Conservation (phyloP, 441 rosid genomes). For the Gossypium davidsonii region DNA sequence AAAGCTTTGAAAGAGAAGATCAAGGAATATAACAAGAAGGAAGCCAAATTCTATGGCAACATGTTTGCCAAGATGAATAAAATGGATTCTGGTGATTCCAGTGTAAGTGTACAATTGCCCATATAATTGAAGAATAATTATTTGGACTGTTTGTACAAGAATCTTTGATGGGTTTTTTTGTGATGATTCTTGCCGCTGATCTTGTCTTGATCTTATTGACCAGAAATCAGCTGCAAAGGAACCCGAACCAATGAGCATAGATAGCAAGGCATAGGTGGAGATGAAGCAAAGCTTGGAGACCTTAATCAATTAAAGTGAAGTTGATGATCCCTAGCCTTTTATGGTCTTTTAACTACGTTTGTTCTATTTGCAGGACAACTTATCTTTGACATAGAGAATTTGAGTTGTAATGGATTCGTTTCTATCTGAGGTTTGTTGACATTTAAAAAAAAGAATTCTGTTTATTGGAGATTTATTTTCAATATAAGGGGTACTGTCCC, state of each 20-base stretch:
- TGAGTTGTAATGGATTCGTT: background rate
- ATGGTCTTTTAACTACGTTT: background rate
- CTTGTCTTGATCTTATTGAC: background rate
- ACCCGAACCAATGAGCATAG: slow-evolving; percentile 38
- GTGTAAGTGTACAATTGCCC: slow-evolving; percentile 18
- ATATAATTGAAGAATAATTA: background rate
- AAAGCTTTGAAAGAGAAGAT: slow-evolving; percentile 4
- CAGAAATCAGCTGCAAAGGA: slow-evolving; percentile 43
- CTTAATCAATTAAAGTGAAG: background rate
- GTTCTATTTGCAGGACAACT: background rate
- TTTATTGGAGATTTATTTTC: background rate
- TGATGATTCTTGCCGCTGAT: background rate
- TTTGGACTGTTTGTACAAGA: background rate
- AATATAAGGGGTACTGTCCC: too few species aligned
- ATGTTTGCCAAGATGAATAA: slow-evolving; percentile 85
- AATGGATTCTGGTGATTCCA: slow-evolving; percentile 25
- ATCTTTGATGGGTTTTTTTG: background rate
- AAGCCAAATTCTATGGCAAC: slow-evolving; percentile 78
- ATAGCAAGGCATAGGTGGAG: slow-evolving; percentile 33
- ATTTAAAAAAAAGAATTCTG: background rate
- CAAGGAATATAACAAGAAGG: slow-evolving; percentile 28
- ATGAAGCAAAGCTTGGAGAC: background rate
- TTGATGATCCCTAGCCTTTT: background rate
- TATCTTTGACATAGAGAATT: background rate
- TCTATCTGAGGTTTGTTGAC: background rate